Conservation (phyloP, 1,139 yeast species). For the Saccharomycopsis crataegensis region DNA sequence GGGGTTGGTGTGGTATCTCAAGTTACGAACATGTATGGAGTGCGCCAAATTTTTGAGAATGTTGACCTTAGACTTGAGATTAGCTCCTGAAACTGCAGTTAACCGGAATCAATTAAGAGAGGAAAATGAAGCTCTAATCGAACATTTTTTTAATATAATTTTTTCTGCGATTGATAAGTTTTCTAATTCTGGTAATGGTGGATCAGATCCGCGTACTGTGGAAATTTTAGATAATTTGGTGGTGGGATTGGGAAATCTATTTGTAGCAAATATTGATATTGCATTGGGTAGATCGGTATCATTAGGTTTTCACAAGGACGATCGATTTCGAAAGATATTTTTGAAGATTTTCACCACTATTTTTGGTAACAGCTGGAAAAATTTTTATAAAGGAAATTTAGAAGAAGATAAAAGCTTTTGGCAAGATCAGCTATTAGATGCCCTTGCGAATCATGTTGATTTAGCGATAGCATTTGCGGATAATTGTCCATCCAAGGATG, state of each 20-base stretch:
- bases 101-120: background rate
- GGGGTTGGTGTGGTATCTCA: background rate
- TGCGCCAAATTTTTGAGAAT: background rate
- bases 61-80: conserved; percentile 11
- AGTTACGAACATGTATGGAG: background rate
- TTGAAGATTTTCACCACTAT: conserved; percentile 70
- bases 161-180: conserved; percentile 23
- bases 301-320: conserved; percentile 66
- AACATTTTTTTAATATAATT: conserved; percentile 29
- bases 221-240: conserved; percentile 61
- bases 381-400: conserved; percentile 12
- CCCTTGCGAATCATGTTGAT: conserved; percentile 6
- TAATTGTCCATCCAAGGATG: conserved; percentile 49
- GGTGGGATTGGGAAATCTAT: conserved; percentile 56
- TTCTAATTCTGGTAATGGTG: conserved; percentile 25
- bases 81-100: conserved; percentile 16
- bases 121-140: conserved; percentile 22
- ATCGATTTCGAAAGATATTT: conserved; percentile 60
- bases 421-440: conserved; percentile 17
- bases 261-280: conserved; percentile 67
- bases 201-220: conserved; percentile 42
- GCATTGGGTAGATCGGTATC: conserved; percentile 75
- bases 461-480: conserved; percentile 31
- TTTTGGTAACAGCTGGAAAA: conserved; percentile 32
- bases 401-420: conserved; percentile 27